Conservation (phyloP, 2,329 filamentous ascomycete species). For the Paecilomyces fulvus region DNA sequence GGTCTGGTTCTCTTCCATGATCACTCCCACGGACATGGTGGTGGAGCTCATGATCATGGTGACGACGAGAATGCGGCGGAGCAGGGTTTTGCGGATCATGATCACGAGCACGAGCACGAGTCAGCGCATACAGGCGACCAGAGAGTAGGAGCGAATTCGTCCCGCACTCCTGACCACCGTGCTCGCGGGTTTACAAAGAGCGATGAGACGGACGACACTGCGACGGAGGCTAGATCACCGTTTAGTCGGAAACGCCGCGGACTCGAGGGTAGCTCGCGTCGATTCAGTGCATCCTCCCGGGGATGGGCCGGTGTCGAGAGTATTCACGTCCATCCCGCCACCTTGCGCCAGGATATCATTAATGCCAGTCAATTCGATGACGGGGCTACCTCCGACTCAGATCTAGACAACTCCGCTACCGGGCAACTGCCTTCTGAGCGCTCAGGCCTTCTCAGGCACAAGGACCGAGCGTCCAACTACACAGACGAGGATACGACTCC, state of each 20-base stretch:
- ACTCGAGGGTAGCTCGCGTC: conserved; percentile 19
- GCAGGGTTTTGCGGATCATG: conserved; percentile 33
- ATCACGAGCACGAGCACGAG: conserved; percentile 33
- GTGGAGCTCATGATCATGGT: conserved; percentile 41
- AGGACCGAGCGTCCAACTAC: conserved; percentile 30
- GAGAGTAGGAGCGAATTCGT: conserved; percentile 46
- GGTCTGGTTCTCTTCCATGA: conserved; percentile 89
- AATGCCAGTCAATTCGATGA: conserved; percentile 61
- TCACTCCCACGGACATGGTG: conserved; percentile 77
- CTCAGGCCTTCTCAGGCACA: conserved; percentile 31
- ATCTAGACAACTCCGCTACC: conserved; percentile 44
- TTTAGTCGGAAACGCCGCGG: conserved; percentile 22
- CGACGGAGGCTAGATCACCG: conserved; percentile 18
- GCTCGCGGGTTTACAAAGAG: conserved; percentile 12
- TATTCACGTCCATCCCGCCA: conserved; percentile 78
- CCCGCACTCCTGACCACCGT: conserved; percentile 7
- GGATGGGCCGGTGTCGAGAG: conserved; percentile 53
- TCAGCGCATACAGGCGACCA: conserved; percentile 36
- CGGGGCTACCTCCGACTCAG: conserved; percentile 45
- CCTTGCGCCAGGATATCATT: conserved; percentile 87
- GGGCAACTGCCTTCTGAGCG: conserved; percentile 38
- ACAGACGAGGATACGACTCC: conserved; percentile 19
- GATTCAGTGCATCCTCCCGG: conserved; percentile 45
- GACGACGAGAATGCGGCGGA: conserved; percentile 42
- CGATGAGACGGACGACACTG: conserved; percentile 20